Evolutionary conservation across 2,329 filamentous ascomycete species (phyloP).

Genomic region (Xylaria hypoxylon): DNA sequence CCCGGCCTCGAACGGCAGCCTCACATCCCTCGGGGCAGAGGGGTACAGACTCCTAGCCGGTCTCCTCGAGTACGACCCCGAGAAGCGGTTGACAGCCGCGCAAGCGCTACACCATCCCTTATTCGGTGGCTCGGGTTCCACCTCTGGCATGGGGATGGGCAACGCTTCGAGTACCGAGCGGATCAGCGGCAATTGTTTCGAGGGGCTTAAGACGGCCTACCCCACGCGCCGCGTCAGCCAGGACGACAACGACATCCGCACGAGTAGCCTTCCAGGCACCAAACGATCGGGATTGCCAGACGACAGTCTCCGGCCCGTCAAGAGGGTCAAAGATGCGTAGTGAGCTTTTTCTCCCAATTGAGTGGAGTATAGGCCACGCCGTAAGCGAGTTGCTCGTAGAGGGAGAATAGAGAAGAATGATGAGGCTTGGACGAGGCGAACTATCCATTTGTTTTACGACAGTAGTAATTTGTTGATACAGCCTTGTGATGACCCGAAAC

Average conservation of each 20-base stretch:
- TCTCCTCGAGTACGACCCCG: constrained; percentile 92
- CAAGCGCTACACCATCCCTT: constrained; percentile 92
- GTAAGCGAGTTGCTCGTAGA: background rate
- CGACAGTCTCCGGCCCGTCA: constrained; percentile 74
- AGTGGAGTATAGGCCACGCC: background rate
- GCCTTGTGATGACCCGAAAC: background rate
- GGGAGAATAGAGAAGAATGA: background rate
- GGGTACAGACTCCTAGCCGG: constrained; percentile 85
- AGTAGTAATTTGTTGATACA: background rate
- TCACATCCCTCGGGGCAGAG: constrained; percentile 76
- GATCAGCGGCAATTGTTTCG: constrained; percentile 87
- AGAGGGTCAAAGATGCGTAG: constrained; percentile 69
- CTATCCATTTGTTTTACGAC: background rate
- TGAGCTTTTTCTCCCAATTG: background rate
- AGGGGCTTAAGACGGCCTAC: constrained; percentile 88
- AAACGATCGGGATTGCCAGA: constrained; percentile 89
- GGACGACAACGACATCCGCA: constrained; percentile 96
- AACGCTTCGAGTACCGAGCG: constrained; percentile 64
- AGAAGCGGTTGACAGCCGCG: constrained; percentile 86
- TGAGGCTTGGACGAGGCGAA: background rate
- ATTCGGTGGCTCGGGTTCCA: constrained; percentile 61
- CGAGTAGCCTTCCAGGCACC: constrained; percentile 87
- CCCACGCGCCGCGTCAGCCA: constrained; percentile 90
- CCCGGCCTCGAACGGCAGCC: constrained; percentile 55
- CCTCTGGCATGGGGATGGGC: constrained; percentile 5